These are phyloP conservation scores for Nigrograna mackinnonii DNA, from an alignment of 2,329 filamentous ascomycete genomes.

Conservation along the genomic window DNA sequence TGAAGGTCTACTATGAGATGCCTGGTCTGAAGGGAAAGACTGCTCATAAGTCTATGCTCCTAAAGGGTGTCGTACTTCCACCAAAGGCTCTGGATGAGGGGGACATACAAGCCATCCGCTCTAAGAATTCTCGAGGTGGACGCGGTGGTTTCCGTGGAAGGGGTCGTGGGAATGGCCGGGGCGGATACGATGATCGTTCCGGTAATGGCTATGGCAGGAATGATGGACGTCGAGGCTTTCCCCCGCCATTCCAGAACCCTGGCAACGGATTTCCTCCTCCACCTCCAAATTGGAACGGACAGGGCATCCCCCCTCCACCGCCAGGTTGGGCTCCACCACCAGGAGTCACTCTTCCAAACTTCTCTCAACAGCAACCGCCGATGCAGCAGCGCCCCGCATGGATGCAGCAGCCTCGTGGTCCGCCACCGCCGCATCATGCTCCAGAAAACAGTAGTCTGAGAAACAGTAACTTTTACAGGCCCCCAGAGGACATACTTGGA, in stretches of 20 bases:
- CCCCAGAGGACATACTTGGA: neutral
- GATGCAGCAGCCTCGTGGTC: constrained; percentile 1
- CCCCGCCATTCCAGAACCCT: neutral
- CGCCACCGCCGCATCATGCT: neutral
- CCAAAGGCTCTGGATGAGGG: constrained; percentile 69
- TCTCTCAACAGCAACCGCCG: neutral
- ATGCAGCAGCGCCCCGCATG: neutral
- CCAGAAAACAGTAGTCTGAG: neutral
- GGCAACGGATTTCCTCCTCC: neutral
- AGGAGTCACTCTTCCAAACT: too few relatives aligned
- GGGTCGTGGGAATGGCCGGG: constrained; percentile 21
- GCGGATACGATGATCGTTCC: constrained; percentile 8
- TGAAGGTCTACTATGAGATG: constrained; percentile 87
- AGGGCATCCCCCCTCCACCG: neutral
- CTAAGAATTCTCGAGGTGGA: constrained; percentile 62
- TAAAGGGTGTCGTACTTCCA: constrained; percentile 79
- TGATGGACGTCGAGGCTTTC: neutral
- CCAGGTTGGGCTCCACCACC: neutral
- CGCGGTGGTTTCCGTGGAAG: constrained; percentile 41
- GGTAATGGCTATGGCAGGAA: constrained; percentile 10
- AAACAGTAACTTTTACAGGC: neutral
- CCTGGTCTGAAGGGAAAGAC: constrained; percentile 64
- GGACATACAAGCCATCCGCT: constrained; percentile 68
- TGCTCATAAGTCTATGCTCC: constrained; percentile 90
- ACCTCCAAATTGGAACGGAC: neutral